A percentile compares a stretch with the other conserved stretches of the same genome.
These are phyloP conservation scores for Daldinia caldariorum DNA, from an alignment of 495 filamentous ascomycete species.

Conservation along the genomic window DNA sequence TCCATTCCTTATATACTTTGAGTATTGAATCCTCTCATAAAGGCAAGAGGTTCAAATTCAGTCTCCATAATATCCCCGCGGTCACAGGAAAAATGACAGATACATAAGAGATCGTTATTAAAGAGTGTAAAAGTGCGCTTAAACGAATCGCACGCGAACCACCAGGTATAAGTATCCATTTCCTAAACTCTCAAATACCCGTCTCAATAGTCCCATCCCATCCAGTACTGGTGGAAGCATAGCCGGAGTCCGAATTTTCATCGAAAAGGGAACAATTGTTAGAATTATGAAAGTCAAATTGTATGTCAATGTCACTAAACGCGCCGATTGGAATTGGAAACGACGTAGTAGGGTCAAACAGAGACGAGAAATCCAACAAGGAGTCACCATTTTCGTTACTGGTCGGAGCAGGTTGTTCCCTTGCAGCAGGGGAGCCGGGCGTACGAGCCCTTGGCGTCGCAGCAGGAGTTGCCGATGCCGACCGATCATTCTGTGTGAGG, in stretches of 20 bases:
- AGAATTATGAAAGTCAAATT: conserved; percentile 21
- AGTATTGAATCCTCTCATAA: background rate
- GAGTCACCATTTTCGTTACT: conserved; percentile 22
- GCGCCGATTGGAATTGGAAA: conserved; percentile 6
- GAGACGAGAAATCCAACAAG: conserved; percentile 31
- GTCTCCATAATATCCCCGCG: background rate
- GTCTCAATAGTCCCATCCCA: conserved; percentile 21
- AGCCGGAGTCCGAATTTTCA: conserved; percentile 42
- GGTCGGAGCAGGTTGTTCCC: conserved; percentile 11
- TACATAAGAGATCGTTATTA: conserved; percentile 8
- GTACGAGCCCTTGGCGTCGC: conserved; percentile 40
- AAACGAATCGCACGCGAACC: background rate
- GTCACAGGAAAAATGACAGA: background rate
- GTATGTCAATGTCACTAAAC: conserved; percentile 25
- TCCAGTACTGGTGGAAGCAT: conserved; percentile 37
- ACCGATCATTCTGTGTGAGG: conserved; percentile 35
- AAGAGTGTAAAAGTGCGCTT: background rate
- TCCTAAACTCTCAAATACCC: conserved; percentile 5
- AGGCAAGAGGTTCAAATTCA: background rate
- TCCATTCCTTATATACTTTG: background rate
- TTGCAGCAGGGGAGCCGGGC: conserved; percentile 26
- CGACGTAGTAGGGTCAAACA: conserved; percentile 19
- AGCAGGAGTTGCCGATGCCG: conserved; percentile 36
- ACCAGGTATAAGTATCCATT: background rate
- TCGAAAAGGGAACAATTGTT: conserved; percentile 26